Evolutionary conservation across 2,329 filamentous ascomycete genomes (phyloP).

Genomic region (Colletotrichum euphorbiae): DNA sequence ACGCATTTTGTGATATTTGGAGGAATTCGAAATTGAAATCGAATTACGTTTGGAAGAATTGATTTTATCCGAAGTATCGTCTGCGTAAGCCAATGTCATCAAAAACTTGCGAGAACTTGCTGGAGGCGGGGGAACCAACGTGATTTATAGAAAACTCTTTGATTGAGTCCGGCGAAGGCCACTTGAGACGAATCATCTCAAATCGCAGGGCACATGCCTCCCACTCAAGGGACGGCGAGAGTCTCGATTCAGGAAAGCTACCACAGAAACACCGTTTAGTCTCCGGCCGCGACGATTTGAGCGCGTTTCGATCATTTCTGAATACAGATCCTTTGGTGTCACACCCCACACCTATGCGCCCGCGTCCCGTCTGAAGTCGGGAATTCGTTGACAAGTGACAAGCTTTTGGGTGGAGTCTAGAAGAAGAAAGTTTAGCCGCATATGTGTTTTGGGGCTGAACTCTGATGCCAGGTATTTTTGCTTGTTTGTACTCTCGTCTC

Average conservation of each 20-base stretch:
- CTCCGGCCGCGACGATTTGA: background rate
- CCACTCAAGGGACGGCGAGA: background rate
- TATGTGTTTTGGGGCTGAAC: constrained; percentile 22
- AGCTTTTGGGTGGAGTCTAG: constrained; percentile 32
- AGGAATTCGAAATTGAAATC: background rate
- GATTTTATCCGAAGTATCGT: too few relatives aligned
- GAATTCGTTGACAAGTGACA: constrained; percentile 20
- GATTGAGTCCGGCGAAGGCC: background rate
- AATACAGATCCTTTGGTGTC: background rate
- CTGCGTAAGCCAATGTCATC: too few relatives aligned
- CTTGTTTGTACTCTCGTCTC: background rate
- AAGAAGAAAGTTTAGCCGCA: constrained; percentile 36
- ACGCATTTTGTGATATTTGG: constrained; percentile 4
- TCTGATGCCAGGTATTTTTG: background rate
- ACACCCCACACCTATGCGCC: background rate
- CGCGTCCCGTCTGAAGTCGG: constrained; percentile 12
- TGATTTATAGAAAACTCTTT: background rate
- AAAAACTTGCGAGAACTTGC: too few relatives aligned
- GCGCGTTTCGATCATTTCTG: background rate
- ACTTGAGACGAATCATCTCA: background rate
- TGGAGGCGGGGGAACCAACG: too few relatives aligned
- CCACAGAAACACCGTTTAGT: background rate
- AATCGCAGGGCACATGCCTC: background rate
- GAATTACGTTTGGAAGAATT: background rate
- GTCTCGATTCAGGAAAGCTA: background rate